These are phyloP conservation scores for Coniosporium tulheliwenetii DNA, from an alignment of 2,329 filamentous ascomycete species.

Conservation along the genomic window DNA sequence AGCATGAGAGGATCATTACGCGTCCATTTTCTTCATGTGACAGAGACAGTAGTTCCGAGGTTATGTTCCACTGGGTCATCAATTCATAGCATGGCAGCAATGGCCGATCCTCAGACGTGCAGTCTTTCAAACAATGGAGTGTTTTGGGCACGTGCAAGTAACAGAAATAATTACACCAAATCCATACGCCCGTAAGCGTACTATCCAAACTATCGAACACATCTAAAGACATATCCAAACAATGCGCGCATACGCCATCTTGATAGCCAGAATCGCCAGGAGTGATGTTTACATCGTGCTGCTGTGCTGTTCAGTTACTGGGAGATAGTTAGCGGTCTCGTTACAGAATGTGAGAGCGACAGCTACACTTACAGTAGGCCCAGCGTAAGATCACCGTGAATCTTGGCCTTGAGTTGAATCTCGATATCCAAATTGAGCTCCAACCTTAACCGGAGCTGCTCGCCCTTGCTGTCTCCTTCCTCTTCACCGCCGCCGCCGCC, in stretches of 20 bases:
- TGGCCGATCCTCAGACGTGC: no score
- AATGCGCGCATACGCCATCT: not conserved
- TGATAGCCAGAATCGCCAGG: not conserved
- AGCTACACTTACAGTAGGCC: conserved; percentile 30
- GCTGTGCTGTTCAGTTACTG: conserved; percentile 1
- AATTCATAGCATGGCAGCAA: no score
- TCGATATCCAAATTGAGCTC: conserved; percentile 49
- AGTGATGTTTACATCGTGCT: not conserved
- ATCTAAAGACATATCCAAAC: no score
- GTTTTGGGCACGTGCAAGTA: no score
- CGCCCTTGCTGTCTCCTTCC: conserved; percentile 24
- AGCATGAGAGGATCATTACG: no score
- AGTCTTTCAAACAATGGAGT: no score
- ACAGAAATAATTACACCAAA: no score
- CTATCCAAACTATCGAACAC: no score
- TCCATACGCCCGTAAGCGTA: no score
- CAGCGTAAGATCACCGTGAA: conserved; percentile 47
- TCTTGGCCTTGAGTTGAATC: conserved; percentile 48
- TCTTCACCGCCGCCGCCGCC: conserved; percentile 22
- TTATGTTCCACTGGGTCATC: no score
- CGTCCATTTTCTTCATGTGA: no score
- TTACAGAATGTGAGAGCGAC: not conserved
- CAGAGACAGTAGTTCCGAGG: no score
- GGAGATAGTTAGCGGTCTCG: not conserved
- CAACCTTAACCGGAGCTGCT: conserved; percentile 39